phyloP scores from a whole-genome alignment of 2,329 filamentous ascomycete genomes.

The Dothistroma septosporum region DNA sequence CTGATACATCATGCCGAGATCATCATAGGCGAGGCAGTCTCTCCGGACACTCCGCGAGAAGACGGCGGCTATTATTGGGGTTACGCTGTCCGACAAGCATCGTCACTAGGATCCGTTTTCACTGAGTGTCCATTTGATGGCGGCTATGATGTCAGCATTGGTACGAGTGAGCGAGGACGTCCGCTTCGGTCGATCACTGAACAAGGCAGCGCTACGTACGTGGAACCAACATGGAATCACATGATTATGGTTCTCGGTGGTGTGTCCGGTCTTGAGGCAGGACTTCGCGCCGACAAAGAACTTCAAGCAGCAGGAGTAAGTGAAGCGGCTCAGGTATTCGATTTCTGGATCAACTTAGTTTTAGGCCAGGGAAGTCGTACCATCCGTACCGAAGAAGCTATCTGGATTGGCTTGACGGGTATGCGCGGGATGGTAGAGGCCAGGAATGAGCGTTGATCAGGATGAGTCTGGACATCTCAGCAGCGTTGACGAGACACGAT shows the following conservation, averaged over 20 bases:
- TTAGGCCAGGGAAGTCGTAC: constrained; percentile 76
- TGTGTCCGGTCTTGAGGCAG: constrained; percentile 72
- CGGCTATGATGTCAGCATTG: constrained; percentile 78
- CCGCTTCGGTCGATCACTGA: constrained; percentile 27
- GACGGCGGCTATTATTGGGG: constrained; percentile 85
- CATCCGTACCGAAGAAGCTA: constrained; percentile 78
- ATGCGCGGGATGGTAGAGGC: constrained; percentile 48
- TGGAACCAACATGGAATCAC: constrained; percentile 51
- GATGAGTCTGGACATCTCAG: neutral
- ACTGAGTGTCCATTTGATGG: constrained; percentile 70
- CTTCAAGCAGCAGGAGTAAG: constrained; percentile 60
- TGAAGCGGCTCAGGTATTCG: constrained; percentile 67
- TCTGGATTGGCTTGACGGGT: constrained; percentile 70
- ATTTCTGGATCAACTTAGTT: constrained; percentile 77
- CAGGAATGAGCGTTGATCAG: constrained; percentile 17
- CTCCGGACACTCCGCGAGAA: constrained; percentile 65
- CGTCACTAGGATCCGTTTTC: constrained; percentile 67
- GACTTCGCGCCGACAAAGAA: constrained; percentile 59
- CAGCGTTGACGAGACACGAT: neutral
- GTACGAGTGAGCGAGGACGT: constrained; percentile 73
- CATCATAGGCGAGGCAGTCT: constrained; percentile 42
- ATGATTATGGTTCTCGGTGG: constrained; percentile 77
- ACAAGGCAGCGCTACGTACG: constrained; percentile 46
- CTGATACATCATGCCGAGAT: constrained; percentile 17
- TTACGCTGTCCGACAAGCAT: constrained; percentile 64